A percentile compares a stretch with the other conserved stretches of the same genome.
These are phyloP conservation scores for Trichoderma afroharzianum DNA, from an alignment of 2,329 filamentous ascomycete genomes.

Conservation along the genomic window DNA sequence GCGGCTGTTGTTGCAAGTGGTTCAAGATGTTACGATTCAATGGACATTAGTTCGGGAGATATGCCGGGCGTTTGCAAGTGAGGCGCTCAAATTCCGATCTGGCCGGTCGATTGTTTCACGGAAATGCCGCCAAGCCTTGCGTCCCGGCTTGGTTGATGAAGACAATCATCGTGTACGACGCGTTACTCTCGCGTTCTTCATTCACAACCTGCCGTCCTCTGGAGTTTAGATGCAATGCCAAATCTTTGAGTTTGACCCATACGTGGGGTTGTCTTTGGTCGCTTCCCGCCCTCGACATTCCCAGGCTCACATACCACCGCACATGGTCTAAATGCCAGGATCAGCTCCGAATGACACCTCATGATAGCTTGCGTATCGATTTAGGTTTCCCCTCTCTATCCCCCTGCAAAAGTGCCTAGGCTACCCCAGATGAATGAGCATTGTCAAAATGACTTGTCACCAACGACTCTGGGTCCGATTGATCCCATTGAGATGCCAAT, in stretches of 20 bases:
- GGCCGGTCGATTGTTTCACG: background rate
- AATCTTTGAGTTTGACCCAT: background rate
- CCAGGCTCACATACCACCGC: background rate
- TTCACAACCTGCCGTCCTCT: background rate
- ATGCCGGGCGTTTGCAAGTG: background rate
- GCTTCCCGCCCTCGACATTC: background rate
- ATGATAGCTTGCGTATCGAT: background rate
- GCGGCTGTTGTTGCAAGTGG: background rate
- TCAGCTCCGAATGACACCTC: slow-evolving; percentile 5
- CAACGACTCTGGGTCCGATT: background rate
- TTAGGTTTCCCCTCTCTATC: background rate
- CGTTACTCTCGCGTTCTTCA: background rate
- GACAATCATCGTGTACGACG: background rate
- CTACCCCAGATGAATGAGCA: background rate
- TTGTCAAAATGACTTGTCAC: background rate
- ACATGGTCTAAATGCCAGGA: background rate
- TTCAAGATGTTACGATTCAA: background rate
- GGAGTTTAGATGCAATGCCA: background rate
- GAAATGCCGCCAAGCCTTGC: background rate
- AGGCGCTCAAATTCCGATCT: background rate
- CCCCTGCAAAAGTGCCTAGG: background rate
- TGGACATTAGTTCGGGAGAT: background rate
- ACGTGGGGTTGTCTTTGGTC: background rate
- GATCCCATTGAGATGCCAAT: background rate
- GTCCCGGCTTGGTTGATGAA: background rate